Percentiles rank a stretch among this genome's conserved stretches.
These are phyloP conservation scores for Endocladia muricata DNA, from an alignment of 31 red algal species.

Conservation along the genomic window DNA sequence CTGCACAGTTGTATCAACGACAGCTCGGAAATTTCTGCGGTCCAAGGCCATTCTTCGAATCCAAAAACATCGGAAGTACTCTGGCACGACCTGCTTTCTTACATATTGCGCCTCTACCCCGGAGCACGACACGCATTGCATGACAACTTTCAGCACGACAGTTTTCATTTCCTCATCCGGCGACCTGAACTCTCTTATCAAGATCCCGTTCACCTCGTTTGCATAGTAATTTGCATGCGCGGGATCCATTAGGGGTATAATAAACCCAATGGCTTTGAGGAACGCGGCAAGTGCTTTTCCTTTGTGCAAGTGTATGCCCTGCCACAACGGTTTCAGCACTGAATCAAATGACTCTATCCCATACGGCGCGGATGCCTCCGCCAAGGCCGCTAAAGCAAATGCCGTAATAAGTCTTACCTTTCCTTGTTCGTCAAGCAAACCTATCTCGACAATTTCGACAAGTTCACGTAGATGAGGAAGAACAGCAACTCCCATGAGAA, in stretches of 20 bases:
- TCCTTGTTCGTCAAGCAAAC: slow-evolving; percentile 80
- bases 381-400: slow-evolving; percentile 74
- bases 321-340: slow-evolving; percentile 86
- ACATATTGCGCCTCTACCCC: slow-evolving; percentile 86
- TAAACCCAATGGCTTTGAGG: slow-evolving; percentile 85
- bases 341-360: slow-evolving; percentile 97
- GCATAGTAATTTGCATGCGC: slow-evolving; percentile 92
- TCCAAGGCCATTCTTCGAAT: slow-evolving; percentile 82
- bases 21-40: slow-evolving; percentile 59
- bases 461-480: slow-evolving; percentile 81
- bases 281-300: slow-evolving; percentile 90
- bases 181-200: slow-evolving; percentile 79
- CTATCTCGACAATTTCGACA: slow-evolving; percentile 68
- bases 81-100: slow-evolving; percentile 75
- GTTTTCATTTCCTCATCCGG: slow-evolving; percentile 93
- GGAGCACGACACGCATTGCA: slow-evolving; percentile 79
- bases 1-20: slow-evolving; percentile 83
- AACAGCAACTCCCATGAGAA: slow-evolving; percentile 80
- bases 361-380: slow-evolving; percentile 89
- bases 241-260: slow-evolving; percentile 86
- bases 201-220: slow-evolving; percentile 68
- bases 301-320: slow-evolving; percentile 82
- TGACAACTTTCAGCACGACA: slow-evolving; percentile 90
- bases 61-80: slow-evolving; percentile 95
- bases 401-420: slow-evolving; percentile 83